Base-by-base conservation (phyloP, 768 basidiomycete genomes). In the Suillus subalutaceus region DNA sequence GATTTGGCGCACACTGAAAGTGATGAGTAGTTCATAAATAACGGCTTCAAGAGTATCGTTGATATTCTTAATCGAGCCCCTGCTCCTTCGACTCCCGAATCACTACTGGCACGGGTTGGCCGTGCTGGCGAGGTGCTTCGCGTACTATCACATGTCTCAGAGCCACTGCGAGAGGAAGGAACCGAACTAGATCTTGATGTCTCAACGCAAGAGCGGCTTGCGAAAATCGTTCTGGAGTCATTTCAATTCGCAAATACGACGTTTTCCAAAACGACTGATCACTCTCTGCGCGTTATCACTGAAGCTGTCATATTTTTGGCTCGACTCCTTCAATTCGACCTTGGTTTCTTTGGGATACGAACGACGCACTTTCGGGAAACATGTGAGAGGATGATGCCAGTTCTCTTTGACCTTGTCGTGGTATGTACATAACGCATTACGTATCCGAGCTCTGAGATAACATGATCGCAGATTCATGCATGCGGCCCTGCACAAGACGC, bases 271-370 rank as follows among this genome's bases (percentile, higher is more conserved):
- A 63, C 72, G 4, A 63, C 61, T 30, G 66, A 76, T 41, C 73
- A 71, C 16, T 63, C 70, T 6, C 71, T 61, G 65, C 72, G 23
- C 72, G 74, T 68, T 12, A 65, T 79, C 20, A 80, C 82, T 1
- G 79, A 84, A 53, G 78, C 79, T 15, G 76, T 86, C 37, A 79
- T 90, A 26, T 82, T 92, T 41, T 75, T 92, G 37, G 83, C 86
- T 3, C 87, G 92, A 2, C 77, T 93, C 18, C 70, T 93, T 30
- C 92, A 94, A 70, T 93, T 93, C 67, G 83, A 87, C 72, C 79
- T 93, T 9, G 87, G 90, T 30, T 90, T 92, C 71, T 83, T 82
- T 20, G 83, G 81, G 10, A 72, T 75, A 6, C 92, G 90, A 89
- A 86, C 85, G 3, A 66, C 79, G 3, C 80, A 77, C 59, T 79